Conservation (phyloP, 2,329 filamentous ascomycete species). For the Curvularia spicifera region DNA sequence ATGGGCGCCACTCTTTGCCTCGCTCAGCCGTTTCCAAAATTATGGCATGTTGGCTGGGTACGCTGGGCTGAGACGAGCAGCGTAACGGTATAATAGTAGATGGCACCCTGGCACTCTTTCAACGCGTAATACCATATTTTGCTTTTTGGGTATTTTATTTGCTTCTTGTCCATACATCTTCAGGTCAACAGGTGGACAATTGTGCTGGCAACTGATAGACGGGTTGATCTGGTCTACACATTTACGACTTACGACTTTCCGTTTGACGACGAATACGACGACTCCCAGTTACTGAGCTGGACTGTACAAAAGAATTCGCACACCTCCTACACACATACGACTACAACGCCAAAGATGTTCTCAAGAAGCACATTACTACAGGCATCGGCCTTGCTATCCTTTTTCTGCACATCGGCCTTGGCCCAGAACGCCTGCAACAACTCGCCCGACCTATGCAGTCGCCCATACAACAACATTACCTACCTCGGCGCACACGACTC, state of each 20-base stretch:
- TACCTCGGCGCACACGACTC: slow-evolving; percentile 79
- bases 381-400: slow-evolving; percentile 36
- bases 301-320: background rate
- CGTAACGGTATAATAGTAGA: slow-evolving; percentile 19
- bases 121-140: background rate
- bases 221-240: slow-evolving; percentile 6
- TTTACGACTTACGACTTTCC: slow-evolving; percentile 14
- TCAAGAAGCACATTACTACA: slow-evolving; percentile 33
- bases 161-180: slow-evolving; percentile 3
- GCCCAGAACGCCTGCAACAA: slow-evolving; percentile 74
- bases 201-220: background rate
- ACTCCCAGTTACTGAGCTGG: slow-evolving; percentile 3
- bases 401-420: slow-evolving; percentile 37
- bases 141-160: slow-evolving; percentile 1
- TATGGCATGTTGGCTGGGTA: slow-evolving; percentile 14
- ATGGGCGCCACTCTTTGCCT: slow-evolving; percentile 12
- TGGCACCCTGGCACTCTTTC: background rate
- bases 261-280: slow-evolving; percentile 11
- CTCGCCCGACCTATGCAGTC: slow-evolving; percentile 73
- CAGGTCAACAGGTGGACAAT: background rate
- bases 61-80: slow-evolving; percentile 23
- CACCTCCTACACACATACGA: background rate
- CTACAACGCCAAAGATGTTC: slow-evolving; percentile 36
- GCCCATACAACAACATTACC: slow-evolving; percentile 76
- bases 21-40: slow-evolving; percentile 24